Percentiles rank a stretch among this genome's conserved stretches.
Evolutionary conservation across 371 early-diverging fungal genomes (phyloP).

Genomic region (Mortierella sp.): DNA sequence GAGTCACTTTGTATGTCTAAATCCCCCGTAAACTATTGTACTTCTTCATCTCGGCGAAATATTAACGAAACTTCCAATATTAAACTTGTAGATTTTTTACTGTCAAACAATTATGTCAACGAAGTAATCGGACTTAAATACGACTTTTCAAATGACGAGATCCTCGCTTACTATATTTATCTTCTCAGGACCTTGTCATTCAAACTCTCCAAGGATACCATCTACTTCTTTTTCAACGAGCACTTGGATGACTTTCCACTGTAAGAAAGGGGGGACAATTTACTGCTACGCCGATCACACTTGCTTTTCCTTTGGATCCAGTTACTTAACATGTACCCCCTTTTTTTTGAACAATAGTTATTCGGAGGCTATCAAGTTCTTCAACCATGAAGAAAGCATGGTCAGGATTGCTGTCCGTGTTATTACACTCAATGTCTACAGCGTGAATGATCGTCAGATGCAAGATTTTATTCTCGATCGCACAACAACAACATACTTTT

Average conservation of each 20-base stretch:
- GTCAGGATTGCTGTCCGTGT: slow-evolving; percentile 70
- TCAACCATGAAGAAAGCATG: slow-evolving; percentile 71
- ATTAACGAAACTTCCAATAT: background rate
- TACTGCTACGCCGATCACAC: background rate
- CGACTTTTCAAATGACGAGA: slow-evolving; percentile 68
- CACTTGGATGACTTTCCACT: slow-evolving; percentile 63
- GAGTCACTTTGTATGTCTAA: slow-evolving; percentile 58
- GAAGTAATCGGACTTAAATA: slow-evolving; percentile 63
- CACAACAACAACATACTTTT: slow-evolving; percentile 57
- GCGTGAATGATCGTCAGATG: slow-evolving; percentile 51
- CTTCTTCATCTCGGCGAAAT: background rate
- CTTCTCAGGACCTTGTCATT: slow-evolving; percentile 69
- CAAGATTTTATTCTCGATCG: slow-evolving; percentile 57
- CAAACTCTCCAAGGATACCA: slow-evolving; percentile 62
- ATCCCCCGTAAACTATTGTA: background rate
- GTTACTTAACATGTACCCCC: background rate
- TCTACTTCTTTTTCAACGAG: slow-evolving; percentile 66
- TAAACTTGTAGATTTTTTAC: slow-evolving; percentile 58
- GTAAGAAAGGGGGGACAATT: slow-evolving; percentile 22
- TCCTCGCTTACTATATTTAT: slow-evolving; percentile 67
- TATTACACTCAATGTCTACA: slow-evolving; percentile 67
- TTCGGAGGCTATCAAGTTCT: slow-evolving; percentile 66
- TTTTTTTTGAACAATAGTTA: slow-evolving; percentile 39
- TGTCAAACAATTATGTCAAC: slow-evolving; percentile 72
- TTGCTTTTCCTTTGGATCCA: background rate